Conservation (phyloP, 2,329 filamentous ascomycete genomes). For the Elsinoe australis region DNA sequence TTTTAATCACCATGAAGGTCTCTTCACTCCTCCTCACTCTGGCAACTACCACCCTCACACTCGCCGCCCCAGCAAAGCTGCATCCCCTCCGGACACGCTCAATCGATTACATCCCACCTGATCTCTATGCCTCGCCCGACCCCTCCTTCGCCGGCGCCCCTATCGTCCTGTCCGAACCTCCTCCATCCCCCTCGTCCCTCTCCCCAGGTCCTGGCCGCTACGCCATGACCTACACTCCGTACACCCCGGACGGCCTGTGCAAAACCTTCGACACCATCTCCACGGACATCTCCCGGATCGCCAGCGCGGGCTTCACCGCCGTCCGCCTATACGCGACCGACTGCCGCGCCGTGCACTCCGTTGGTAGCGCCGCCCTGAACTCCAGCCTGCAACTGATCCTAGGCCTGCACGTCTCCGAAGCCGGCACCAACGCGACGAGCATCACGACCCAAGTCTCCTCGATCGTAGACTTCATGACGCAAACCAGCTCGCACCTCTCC, state of each 20-base stretch:
- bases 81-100: slow-evolving; percentile 14
- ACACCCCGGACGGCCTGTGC: slow-evolving; percentile 37
- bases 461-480: slow-evolving; percentile 54
- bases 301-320: slow-evolving; percentile 50
- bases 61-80: slow-evolving; percentile 8
- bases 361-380: slow-evolving; percentile 60
- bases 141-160: slow-evolving; percentile 15
- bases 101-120: slow-evolving; percentile 9
- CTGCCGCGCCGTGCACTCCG: slow-evolving; percentile 70
- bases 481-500: slow-evolving; percentile 67
- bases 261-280: slow-evolving; percentile 35
- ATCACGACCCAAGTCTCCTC: slow-evolving; percentile 55
- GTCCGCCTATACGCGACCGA: slow-evolving; percentile 85
- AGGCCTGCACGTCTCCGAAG: slow-evolving; percentile 73
- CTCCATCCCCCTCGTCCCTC: slow-evolving; percentile 8
- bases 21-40: slow-evolving; percentile 2
- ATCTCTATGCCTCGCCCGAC: slow-evolving; percentile 10
- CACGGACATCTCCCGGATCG: slow-evolving; percentile 37
- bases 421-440: slow-evolving; percentile 54
- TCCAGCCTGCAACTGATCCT: slow-evolving; percentile 72
- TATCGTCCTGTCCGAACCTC: slow-evolving; percentile 13
- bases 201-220: slow-evolving; percentile 17
- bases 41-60: background rate
- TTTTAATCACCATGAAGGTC: slow-evolving; percentile 4
- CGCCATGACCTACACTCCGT: slow-evolving; percentile 37